Evolutionary conservation across 129 eudicot genomes (phyloP).

Genomic region (Apium graveolens): DNA sequence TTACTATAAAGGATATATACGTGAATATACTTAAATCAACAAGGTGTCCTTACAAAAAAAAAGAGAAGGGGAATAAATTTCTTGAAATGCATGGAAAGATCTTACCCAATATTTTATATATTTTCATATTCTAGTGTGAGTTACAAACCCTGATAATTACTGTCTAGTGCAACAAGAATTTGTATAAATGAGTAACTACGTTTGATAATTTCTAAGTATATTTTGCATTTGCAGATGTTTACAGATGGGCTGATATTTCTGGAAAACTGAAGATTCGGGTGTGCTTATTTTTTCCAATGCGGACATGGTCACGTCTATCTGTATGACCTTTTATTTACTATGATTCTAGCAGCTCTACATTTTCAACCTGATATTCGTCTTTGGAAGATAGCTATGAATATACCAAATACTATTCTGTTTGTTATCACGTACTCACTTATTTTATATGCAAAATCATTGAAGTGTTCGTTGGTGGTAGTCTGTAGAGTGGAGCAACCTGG

Average conservation of each 20-base stretch:
- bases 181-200: slow-evolving; percentile 7
- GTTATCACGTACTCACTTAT: neutral
- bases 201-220: slow-evolving; percentile 15
- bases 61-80: neutral
- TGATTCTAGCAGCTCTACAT: neutral
- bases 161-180: neutral
- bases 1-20: neutral
- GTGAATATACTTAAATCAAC: neutral
- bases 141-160: neutral
- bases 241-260: slow-evolving; percentile 67
- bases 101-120: neutral
- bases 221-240: slow-evolving; percentile 62
- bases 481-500: neutral
- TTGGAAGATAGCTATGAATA: neutral
- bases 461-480: neutral
- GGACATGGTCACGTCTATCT: slow-evolving; percentile 67
- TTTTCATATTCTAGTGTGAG: neutral
- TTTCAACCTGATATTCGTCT: neutral
- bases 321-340: slow-evolving; percentile 34
- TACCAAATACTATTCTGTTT: neutral
- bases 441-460: neutral
- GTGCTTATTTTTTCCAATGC: slow-evolving; percentile 86
- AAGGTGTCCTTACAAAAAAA: neutral
- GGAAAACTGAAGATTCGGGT: slow-evolving; percentile 76
- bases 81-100: neutral